Percentiles rank a stretch among this genome's conserved stretches.
These are phyloP conservation scores for Orbilia javanica DNA, from an alignment of 2,329 filamentous ascomycete species.

Conservation along the genomic window DNA sequence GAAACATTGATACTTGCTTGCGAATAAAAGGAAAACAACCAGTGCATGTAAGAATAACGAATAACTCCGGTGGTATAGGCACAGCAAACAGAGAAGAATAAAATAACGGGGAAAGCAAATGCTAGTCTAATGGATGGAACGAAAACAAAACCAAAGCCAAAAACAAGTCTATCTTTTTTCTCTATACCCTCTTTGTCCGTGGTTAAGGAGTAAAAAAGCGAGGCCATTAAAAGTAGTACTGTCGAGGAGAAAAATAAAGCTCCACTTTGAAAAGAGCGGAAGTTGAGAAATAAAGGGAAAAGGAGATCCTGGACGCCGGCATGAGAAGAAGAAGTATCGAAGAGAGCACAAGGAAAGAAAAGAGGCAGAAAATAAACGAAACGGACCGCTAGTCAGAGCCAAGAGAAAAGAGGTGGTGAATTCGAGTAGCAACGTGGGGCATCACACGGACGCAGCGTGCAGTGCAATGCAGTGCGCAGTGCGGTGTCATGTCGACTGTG, in stretches of 20 bases:
- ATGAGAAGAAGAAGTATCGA: constrained; percentile 18
- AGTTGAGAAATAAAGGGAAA: neutral
- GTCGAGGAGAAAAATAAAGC: constrained; percentile 12
- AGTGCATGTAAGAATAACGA: constrained; percentile 8
- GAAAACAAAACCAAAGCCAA: constrained; percentile 11
- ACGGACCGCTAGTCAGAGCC: constrained; percentile 13
- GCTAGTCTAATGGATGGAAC: constrained; percentile 39
- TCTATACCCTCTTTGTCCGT: constrained; percentile 56
- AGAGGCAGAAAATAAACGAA: constrained; percentile 1
- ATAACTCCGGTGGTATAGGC: constrained; percentile 56
- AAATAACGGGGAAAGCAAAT: constrained; percentile 30
- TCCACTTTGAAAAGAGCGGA: constrained; percentile 2
- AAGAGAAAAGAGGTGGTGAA: constrained; percentile 3
- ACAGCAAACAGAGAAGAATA: neutral
- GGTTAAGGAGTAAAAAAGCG: constrained; percentile 27
- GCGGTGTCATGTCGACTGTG: neutral
- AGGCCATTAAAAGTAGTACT: constrained; percentile 34
- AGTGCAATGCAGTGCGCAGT: neutral
- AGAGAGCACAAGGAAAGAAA: neutral
- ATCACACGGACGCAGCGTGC: too few relatives aligned
- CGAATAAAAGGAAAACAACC: constrained; percentile 3
- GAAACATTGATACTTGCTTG: constrained; percentile 14
- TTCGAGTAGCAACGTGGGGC: neutral
- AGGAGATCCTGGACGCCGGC: constrained; percentile 44
- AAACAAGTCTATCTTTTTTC: constrained; percentile 54